phyloP scores from a whole-genome alignment of 2,329 filamentous ascomycete genomes.

The Colletotrichum incanum region DNA sequence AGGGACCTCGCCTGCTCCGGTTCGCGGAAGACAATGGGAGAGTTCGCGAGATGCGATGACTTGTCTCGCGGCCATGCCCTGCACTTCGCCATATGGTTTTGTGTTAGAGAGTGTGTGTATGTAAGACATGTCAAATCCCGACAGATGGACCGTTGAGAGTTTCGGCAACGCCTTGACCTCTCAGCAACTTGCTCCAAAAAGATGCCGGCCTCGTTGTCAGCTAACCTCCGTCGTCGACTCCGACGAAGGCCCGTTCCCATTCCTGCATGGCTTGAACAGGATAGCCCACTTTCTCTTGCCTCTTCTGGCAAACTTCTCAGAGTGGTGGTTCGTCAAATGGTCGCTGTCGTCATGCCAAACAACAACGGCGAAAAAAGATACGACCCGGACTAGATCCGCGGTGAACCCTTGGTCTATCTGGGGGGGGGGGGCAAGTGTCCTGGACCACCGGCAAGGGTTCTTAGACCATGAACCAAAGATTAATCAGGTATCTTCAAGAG shows the following conservation, averaged over 20 bases:
- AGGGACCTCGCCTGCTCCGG: constrained; percentile 38
- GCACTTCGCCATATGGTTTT: background rate
- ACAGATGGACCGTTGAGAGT: constrained; percentile 26
- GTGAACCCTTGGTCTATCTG: constrained; percentile 11
- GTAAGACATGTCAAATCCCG: constrained; percentile 35
- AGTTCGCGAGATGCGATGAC: constrained; percentile 43
- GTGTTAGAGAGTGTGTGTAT: background rate
- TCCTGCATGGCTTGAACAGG: constrained; percentile 6
- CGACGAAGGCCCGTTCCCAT: constrained; percentile 17
- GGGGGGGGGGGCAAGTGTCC: background rate
- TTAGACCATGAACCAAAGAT: constrained; percentile 19
- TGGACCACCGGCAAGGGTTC: constrained; percentile 8
- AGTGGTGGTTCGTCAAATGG: background rate
- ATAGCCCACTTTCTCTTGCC: constrained; percentile 15
- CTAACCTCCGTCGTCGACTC: constrained; percentile 9
- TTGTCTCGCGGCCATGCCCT: constrained; percentile 24
- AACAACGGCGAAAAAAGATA: constrained; percentile 12
- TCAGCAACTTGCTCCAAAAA: background rate
- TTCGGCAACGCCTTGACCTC: constrained; percentile 19
- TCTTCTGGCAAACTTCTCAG: constrained; percentile 10
- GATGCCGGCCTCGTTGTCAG: background rate
- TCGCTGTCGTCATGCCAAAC: constrained; percentile 10
- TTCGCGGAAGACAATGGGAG: constrained; percentile 37
- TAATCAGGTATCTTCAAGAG: constrained; percentile 1
- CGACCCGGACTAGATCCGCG: constrained; percentile 18